phyloP scores from a whole-genome alignment of 2,329 filamentous ascomycete genomes.

The Beauveria varroae region DNA sequence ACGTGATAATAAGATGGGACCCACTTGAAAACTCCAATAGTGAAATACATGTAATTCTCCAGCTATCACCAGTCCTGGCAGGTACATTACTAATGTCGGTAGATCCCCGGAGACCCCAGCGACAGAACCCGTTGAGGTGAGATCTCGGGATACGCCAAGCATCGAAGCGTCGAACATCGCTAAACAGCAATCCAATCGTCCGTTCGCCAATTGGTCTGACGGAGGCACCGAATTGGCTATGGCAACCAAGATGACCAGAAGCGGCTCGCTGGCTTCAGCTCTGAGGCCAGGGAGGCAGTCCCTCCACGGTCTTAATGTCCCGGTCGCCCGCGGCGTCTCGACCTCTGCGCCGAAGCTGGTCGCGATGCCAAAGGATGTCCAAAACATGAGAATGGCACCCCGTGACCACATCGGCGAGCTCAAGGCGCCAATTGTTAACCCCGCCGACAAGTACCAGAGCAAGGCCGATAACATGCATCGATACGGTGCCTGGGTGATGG shows the following conservation, averaged over 20 bases:
- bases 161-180: constrained; percentile 16
- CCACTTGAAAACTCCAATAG: constrained; percentile 7
- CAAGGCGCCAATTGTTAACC: constrained; percentile 76
- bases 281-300: constrained; percentile 44
- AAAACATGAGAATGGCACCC: constrained; percentile 61
- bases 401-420: constrained; percentile 55
- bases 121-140: background rate
- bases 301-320: constrained; percentile 32
- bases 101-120: constrained; percentile 21
- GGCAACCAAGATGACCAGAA: constrained; percentile 54
- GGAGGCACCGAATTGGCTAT: constrained; percentile 35
- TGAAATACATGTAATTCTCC: background rate
- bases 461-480: constrained; percentile 84
- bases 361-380: constrained; percentile 50
- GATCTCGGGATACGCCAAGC: background rate
- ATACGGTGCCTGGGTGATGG: constrained; percentile 95
- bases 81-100: constrained; percentile 21
- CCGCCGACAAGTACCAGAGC: constrained; percentile 83
- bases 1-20: constrained; percentile 11
- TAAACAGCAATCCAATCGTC: constrained; percentile 19
- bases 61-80: background rate
- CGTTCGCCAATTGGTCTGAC: constrained; percentile 38
- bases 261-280: constrained; percentile 48
- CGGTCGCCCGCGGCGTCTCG: constrained; percentile 42
- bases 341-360: constrained; percentile 42